These are phyloP conservation scores for Rhizophora mangle DNA, from an alignment of 345 rosid species.

Conservation along the genomic window DNA sequence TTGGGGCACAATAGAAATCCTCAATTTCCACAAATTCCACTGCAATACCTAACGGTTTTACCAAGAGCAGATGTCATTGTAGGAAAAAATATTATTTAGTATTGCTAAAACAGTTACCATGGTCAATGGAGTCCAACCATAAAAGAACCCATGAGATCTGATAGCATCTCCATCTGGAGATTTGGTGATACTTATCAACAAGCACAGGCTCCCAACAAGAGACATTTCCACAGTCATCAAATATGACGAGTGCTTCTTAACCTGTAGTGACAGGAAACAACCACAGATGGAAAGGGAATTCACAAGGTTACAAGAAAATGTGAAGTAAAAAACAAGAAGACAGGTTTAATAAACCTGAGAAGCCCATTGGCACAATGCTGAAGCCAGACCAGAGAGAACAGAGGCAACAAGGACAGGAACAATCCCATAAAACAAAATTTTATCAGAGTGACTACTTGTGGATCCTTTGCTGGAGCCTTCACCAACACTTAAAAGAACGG, in stretches of 20 bases:
- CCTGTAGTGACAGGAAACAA: constrained; percentile 41
- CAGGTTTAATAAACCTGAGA: constrained; percentile 54
- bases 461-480: constrained; percentile 86
- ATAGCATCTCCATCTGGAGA: constrained; percentile 99
- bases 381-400: constrained; percentile 94
- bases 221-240: constrained; percentile 99
- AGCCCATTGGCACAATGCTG: constrained; percentile 95
- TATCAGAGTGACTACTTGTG: constrained; percentile 47
- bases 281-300: background rate
- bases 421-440: constrained; percentile 77
- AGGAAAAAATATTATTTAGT: background rate
- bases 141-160: constrained; percentile 68
- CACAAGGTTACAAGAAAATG: background rate
- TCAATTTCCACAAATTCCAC: background rate
- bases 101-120: constrained; percentile 45
- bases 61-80: background rate
- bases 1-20: background rate
- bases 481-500: constrained; percentile 88
- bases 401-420: constrained; percentile 92
- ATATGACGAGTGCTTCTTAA: constrained; percentile 90
- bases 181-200: constrained; percentile 68
- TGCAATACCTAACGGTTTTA: background rate
- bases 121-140: constrained; percentile 93
- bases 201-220: constrained; percentile 84
- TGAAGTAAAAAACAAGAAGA: background rate